phyloP scores from a whole-genome alignment of 1,284 basidiomycete genomes.

The Erythrobasidium hasegawianum region DNA sequence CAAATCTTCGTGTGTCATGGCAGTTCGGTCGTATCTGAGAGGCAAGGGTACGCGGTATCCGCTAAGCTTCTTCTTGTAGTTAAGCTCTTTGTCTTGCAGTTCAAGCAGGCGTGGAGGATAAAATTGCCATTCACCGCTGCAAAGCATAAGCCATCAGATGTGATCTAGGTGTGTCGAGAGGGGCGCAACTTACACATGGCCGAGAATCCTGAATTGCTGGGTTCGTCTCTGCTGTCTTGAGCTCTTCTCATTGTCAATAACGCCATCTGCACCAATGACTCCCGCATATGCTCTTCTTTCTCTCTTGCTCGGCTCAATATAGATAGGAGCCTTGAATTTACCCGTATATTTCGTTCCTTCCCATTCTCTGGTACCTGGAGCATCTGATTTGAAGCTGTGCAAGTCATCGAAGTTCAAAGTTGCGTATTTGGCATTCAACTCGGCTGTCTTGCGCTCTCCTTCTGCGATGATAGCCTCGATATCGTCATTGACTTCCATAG shows the following conservation, averaged over 20 bases:
- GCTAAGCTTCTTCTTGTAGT: slow-evolving; percentile 60
- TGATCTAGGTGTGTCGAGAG: too few species aligned
- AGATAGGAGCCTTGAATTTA: slow-evolving; percentile 69
- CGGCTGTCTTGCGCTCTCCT: slow-evolving; percentile 86
- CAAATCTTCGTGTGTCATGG: slow-evolving; percentile 63
- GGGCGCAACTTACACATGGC: slow-evolving; percentile 23
- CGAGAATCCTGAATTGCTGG: slow-evolving; percentile 20
- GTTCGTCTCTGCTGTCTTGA: slow-evolving; percentile 20
- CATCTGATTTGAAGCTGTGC: slow-evolving; percentile 94
- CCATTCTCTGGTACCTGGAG: slow-evolving; percentile 83
- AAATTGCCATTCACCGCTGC: slow-evolving; percentile 79
- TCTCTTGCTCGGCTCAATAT: slow-evolving; percentile 89
- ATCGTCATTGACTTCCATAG: slow-evolving; percentile 79
- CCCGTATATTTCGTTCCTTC: slow-evolving; percentile 86
- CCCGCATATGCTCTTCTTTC: slow-evolving; percentile 96
- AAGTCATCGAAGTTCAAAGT: slow-evolving; percentile 89
- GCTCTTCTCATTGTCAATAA: too few species aligned
- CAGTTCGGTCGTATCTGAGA: slow-evolving; percentile 52
- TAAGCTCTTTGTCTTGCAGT: slow-evolving; percentile 82
- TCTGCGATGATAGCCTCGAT: slow-evolving; percentile 89
- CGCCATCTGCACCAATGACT: slow-evolving; percentile 51
- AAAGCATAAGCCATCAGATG: not conserved
- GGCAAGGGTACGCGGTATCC: not conserved
- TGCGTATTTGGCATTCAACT: slow-evolving; percentile 89
- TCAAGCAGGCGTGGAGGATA: slow-evolving; percentile 77